These are phyloP conservation scores for Phaeophleospora eucalypticola DNA, from an alignment of 2,329 filamentous ascomycete species.

Conservation along the genomic window DNA sequence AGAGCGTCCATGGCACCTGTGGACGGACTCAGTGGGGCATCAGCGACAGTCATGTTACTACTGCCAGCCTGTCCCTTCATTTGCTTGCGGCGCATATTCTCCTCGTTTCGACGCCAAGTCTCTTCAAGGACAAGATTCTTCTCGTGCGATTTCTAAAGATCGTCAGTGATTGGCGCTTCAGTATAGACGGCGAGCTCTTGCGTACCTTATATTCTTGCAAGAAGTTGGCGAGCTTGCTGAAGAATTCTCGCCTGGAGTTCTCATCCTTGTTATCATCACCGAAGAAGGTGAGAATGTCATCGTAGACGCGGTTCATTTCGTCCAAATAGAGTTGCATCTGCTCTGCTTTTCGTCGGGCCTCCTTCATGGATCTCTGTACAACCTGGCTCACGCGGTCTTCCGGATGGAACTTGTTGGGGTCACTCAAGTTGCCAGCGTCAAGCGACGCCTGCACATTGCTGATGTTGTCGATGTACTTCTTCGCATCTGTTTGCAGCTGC, in stretches of 20 bases:
- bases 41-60: conserved; percentile 8
- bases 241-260: conserved; percentile 91
- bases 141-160: conserved; percentile 69
- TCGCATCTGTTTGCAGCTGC: conserved; percentile 80
- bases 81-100: conserved; percentile 83
- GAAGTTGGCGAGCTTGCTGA: conserved; percentile 86
- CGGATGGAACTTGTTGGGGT: conserved; percentile 96
- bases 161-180: not conserved
- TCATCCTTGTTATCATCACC: conserved; percentile 91
- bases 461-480: conserved; percentile 90
- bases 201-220: conserved; percentile 82
- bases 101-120: conserved; percentile 77
- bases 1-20: conserved; percentile 95
- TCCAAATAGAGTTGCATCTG: conserved; percentile 92
- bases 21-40: conserved; percentile 52
- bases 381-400: conserved; percentile 91
- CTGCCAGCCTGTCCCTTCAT: conserved; percentile 57
- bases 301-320: conserved; percentile 85
- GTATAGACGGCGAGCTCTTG: conserved; percentile 6
- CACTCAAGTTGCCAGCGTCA: conserved; percentile 89
- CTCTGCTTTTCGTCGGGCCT: conserved; percentile 89
- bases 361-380: conserved; percentile 92
- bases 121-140: conserved; percentile 88
- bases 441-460: conserved; percentile 88
- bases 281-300: conserved; percentile 95